Conservation (phyloP, 305 asterid genomes). For the Solanum hybrid region DNA sequence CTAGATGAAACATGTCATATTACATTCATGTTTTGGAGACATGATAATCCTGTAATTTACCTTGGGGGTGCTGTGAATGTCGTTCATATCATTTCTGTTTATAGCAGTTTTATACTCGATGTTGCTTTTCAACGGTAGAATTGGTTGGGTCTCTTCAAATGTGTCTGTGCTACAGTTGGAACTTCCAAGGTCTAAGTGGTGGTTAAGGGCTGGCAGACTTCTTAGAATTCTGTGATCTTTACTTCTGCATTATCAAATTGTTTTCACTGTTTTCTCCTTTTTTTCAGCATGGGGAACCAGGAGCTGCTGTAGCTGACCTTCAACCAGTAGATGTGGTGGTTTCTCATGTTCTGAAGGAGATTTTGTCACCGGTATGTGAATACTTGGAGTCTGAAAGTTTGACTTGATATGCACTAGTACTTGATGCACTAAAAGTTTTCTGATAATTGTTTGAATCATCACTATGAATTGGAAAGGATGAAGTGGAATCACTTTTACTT, state of each 20-base stretch:
- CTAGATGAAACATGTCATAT: not conserved
- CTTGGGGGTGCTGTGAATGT: not conserved
- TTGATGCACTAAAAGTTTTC: not conserved
- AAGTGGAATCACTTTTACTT: not conserved
- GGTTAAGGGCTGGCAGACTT: not conserved
- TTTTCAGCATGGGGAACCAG: conserved; percentile 94
- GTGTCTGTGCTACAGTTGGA: not conserved
- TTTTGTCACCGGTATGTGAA: conserved; percentile 61
- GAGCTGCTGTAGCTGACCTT: conserved; percentile 95
- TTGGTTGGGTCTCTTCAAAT: not conserved
- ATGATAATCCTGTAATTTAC: not conserved
- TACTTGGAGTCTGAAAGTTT: not conserved
- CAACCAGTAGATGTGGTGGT: conserved; percentile 87
- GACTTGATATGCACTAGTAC: not conserved
- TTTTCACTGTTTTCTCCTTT: not conserved
- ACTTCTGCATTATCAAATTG: not conserved
- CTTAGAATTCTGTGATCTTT: not conserved
- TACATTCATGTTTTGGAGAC: not conserved
- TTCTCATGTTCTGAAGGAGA: conserved; percentile 81
- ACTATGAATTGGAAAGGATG: not conserved
- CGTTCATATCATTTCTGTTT: not conserved
- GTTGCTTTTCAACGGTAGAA: not conserved
- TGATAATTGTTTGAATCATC: not conserved
- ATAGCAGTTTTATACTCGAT: not conserved
- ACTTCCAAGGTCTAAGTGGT: not conserved